Base-by-base conservation (phyloP, 331 rosid genomes). In the Spiraea crenata region DNA sequence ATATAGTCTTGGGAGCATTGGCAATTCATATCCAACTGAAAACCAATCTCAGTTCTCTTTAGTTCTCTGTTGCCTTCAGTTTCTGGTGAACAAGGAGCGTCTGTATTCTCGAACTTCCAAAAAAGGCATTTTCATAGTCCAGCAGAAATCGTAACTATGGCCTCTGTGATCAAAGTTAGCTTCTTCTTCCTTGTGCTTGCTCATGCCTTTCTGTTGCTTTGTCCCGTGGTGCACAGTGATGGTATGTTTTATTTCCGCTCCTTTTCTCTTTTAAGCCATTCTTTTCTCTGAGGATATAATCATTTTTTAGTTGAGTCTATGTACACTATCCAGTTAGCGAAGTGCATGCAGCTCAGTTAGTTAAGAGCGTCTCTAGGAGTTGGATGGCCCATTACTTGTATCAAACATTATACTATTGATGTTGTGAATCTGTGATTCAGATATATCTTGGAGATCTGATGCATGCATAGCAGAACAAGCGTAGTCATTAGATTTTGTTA, bases 71-170 rank as follows among this genome's bases (percentile, higher is more conserved):
- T n/a, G 1, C 38, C 20, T 47, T 42, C 4, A 25, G 1, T 16
- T 46, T 48, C 48, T 68, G 52, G 31, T 52, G 31, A 25, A 1
- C 31, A 25, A 25, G 31, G 2, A 25, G 31, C 31, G 31, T 25
- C 31, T 25, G 44, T 16, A 9, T 11, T 41, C 45, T 7, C 6
- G 3, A 35, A 11, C 13, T 47, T 38, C 39, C 49, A 61, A n/a
- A n/a, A 46, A 46, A 50, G 49, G 42, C 31, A 48, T 10, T 46
- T 37, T 25, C 31, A 25, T 50, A 48, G 42, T 48, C 16, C 15
- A 41, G 10, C 65, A 69, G 45, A 41, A 52, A 68, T 15, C 16
- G 51, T 59, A 52, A 63, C 37, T 57, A 88, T 88, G 96, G 88
- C 74, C 38, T 74, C 76, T 82, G 66, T 31, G 9, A 1, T 71